Conservation (phyloP, 768 basidiomycete genomes). For the Termitomyces titanicus region DNA sequence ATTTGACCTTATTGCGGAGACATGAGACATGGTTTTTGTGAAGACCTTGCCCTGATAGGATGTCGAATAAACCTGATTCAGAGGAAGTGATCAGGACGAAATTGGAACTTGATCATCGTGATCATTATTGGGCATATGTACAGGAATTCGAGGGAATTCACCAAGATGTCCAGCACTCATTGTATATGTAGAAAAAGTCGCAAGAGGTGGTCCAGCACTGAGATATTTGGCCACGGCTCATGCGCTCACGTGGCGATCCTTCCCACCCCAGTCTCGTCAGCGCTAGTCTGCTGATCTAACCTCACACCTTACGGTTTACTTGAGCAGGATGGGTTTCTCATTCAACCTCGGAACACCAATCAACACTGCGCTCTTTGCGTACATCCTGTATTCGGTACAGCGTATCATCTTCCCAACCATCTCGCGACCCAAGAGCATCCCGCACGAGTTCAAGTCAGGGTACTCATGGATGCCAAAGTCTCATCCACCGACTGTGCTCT, state of each 20-base stretch:
- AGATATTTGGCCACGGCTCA: no score
- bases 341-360: conserved; percentile 66
- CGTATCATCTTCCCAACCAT: conserved; percentile 71
- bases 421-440: conserved; percentile 44
- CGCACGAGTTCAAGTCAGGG: conserved; percentile 70
- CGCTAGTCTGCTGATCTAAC: not conserved
- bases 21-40: no score
- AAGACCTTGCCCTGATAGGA: no score
- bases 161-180: no score
- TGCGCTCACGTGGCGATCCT: not conserved
- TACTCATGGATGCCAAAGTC: conserved; percentile 92
- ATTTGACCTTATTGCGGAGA: no score
- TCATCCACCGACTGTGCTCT: conserved; percentile 77
- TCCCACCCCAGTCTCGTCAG: not conserved
- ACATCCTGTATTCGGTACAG: conserved; percentile 75
- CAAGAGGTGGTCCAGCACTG: no score
- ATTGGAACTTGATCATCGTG: no score
- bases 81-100: no score
- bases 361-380: conserved; percentile 74
- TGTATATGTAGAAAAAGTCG: no score
- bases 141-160: no score
- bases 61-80: no score
- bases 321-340: conserved; percentile 31
- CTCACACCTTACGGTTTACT: not conserved
- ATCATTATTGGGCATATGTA: no score